Evolutionary conservation across 179 eudicot genomes (phyloP).

Genomic region (Silene coronaria): DNA sequence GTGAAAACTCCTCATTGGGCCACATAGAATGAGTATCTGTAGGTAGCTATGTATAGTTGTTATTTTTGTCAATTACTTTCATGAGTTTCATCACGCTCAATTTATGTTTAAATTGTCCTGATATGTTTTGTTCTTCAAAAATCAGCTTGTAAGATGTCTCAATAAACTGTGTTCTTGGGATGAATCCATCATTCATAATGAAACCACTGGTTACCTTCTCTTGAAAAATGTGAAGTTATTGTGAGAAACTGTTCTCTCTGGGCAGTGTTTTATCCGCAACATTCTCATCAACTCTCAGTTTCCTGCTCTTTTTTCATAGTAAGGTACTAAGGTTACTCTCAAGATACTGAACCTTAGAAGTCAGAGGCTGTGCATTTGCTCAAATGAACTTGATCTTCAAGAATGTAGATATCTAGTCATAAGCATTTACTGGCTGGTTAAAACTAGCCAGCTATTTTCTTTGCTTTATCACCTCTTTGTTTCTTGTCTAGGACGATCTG

Average conservation of each 20-base stretch:
- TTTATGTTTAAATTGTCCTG: background rate
- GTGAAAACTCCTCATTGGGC: background rate
- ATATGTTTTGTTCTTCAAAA: background rate
- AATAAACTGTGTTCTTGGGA: background rate
- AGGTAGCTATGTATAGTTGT: background rate
- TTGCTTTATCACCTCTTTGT: background rate
- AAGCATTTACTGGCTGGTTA: background rate
- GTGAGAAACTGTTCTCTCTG: background rate
- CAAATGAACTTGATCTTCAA: no score
- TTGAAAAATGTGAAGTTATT: background rate
- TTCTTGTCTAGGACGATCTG: background rate
- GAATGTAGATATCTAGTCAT: background rate
- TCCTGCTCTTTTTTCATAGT: background rate
- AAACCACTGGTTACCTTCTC: background rate
- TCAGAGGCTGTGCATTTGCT: background rate
- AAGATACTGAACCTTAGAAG: background rate
- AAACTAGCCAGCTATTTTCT: background rate
- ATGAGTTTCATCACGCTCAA: background rate
- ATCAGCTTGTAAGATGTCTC: background rate
- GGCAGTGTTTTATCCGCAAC: background rate
- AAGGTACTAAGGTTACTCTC: background rate
- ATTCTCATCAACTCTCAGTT: background rate
- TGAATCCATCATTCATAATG: background rate
- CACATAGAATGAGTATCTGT: background rate
- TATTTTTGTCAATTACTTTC: background rate